Evolutionary conservation across 2,329 filamentous ascomycete species (phyloP).

Genomic region (Cercospora sp.): DNA sequence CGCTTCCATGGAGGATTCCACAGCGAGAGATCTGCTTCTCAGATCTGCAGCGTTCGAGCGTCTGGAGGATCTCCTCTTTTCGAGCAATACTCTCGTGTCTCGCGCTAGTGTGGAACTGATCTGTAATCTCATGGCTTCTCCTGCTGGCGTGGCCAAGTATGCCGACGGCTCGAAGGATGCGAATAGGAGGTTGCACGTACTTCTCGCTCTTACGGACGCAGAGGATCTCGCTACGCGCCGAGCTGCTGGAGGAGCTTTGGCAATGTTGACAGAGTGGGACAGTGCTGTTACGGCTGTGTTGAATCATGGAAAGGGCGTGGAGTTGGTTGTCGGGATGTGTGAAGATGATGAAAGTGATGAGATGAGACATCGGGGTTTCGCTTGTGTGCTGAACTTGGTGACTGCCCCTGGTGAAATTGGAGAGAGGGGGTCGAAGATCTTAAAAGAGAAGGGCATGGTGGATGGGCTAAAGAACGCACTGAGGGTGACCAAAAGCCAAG

Average conservation of each 20-base stretch:
- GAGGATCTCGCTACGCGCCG: conserved; percentile 76
- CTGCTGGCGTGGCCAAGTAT: conserved; percentile 67
- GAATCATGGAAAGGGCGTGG: conserved; percentile 67
- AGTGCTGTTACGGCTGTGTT: conserved; percentile 70
- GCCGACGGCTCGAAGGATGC: conserved; percentile 67
- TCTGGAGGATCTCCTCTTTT: conserved; percentile 82
- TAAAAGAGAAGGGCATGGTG: conserved; percentile 52
- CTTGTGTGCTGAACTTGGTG: conserved; percentile 65
- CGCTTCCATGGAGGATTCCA: conserved; percentile 68
- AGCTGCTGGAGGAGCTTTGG: conserved; percentile 84
- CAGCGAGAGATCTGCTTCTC: conserved; percentile 67
- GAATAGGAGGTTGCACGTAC: conserved; percentile 72
- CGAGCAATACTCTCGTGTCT: conserved; percentile 70
- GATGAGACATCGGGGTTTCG: conserved; percentile 69
- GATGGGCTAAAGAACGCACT: conserved; percentile 70
- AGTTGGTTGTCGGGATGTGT: conserved; percentile 78
- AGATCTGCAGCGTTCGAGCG: conserved; percentile 64
- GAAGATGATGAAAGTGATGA: conserved; percentile 65
- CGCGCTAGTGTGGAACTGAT: conserved; percentile 85
- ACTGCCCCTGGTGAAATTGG: conserved; percentile 66
- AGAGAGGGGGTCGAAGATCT: conserved; percentile 57
- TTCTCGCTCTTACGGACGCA: conserved; percentile 84
- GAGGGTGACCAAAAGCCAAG: conserved; percentile 65
- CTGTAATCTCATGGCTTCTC: conserved; percentile 79
- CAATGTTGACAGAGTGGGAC: conserved; percentile 78